A percentile compares a stretch with the other conserved stretches of the same genome.
Conservation (phyloP, 164 flowering plant genomes). For the Vitis vinifera region ASM3070453v1 NC_081817.1:22104501-22105000, state of each 20-base stretch:
- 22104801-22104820: too few relatives aligned
- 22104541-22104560: background rate
- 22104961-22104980: conserved; percentile 1
- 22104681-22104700: background rate
- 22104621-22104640: too few relatives aligned
- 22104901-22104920: background rate
- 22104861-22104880: too few relatives aligned
- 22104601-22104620: background rate
- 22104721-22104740: background rate
- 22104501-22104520: background rate
- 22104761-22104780: background rate
- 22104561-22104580: background rate
- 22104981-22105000: conserved; percentile 1
- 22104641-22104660: background rate
- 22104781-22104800: too few relatives aligned
- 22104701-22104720: too few relatives aligned
- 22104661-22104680: too few relatives aligned
- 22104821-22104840: too few relatives aligned
- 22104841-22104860: too few relatives aligned
- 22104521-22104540: background rate
- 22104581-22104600: conserved; percentile 8
- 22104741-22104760: background rate
- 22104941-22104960: background rate
- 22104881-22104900: background rate
- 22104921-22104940: conserved; percentile 9